Evolutionary conservation across 371 early-diverging fungal species (phyloP), one percentile per base, ranked within the genome.

Genomic region (Mucor velutinosus): DNA sequence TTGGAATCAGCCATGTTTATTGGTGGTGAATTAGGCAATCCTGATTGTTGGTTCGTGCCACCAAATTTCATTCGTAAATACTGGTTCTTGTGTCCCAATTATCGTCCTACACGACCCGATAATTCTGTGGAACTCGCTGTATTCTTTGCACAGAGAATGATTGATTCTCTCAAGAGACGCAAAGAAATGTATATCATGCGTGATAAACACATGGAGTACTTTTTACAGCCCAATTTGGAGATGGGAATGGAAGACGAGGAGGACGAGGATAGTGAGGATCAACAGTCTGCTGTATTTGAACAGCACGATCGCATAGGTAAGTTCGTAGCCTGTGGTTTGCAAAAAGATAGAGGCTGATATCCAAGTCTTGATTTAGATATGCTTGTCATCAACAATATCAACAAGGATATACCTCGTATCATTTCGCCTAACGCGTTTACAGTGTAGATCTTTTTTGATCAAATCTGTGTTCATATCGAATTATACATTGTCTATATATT

Each of bases 11-110:
- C 80, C 25, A 64, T 75, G 60, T 82, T 82, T 59, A 62, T 82
- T 19, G 82, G 82, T 3, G 82, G 82, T 11, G 76, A 78, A 33
- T 60, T 76, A 19, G 72, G 72, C 6, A 72, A 76, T 55, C 76
- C 76, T 2, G 76, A 76, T 45, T 76, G 76, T 12, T 76, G 76
- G 76, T 76, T 69, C 45, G 72, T 76, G 0, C 73, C 76, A 25
- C 76, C 76, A 0, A 30, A 53, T 0, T 76, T 76, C 41, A 63
- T 76, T 25, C 33, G 65, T 8, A 66, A 72, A 23, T 76, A 67
- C 32, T 76, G 76, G 76, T 76, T 69, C 32, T 49, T 76, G 8
- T 76, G 72, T 27, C 76, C 76, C 6, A 76, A 66, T 15, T 56
- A 66, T 56, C 30, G 45, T 53, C 76, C 76, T 0, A 63, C 58